Percentiles rank a stretch among this genome's conserved stretches.
Evolutionary conservation across 257 asterid species (phyloP).

Genomic region (Coffea eugenioides): DNA sequence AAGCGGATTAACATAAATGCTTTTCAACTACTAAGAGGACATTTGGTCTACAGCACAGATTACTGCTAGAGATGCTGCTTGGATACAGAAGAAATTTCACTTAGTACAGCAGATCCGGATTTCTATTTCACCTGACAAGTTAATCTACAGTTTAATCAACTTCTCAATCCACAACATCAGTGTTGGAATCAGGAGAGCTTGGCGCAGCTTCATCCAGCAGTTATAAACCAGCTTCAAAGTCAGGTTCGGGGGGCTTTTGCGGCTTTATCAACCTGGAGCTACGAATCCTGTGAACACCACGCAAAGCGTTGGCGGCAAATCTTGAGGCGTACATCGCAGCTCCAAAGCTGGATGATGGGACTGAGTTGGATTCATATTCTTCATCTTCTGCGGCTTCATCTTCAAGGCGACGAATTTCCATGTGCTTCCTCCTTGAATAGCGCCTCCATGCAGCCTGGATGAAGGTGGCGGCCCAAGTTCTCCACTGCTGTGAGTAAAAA

Average conservation of each 20-base stretch:
- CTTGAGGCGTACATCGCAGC: constrained; percentile 63
- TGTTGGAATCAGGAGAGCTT: constrained; percentile 53
- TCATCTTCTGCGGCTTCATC: constrained; percentile 30
- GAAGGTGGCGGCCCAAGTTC: constrained; percentile 97
- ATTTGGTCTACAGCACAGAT: neutral
- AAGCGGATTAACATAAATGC: neutral
- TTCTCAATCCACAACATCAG: neutral
- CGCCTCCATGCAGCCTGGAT: constrained; percentile 98
- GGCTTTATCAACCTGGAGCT: constrained; percentile 30
- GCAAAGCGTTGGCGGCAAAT: constrained; percentile 74
- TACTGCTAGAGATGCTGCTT: neutral
- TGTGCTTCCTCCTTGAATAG: constrained; percentile 56
- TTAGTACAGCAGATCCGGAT: neutral
- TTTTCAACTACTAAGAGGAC: neutral
- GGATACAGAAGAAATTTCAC: neutral
- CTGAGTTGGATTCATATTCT: constrained; percentile 33
- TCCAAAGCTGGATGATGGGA: constrained; percentile 37
- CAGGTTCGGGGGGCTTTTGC: constrained; percentile 66
- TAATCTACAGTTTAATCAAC: neutral
- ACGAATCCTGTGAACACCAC: constrained; percentile 60
- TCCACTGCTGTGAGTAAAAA: constrained; percentile 97
- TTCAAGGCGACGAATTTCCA: constrained; percentile 50
- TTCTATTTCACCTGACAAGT: neutral
- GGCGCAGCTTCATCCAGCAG: constrained; percentile 29
- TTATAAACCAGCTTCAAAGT: constrained; percentile 36